Base-by-base conservation (phyloP, 2,329 filamentous ascomycete species). In the Colletotrichum magnum region DNA sequence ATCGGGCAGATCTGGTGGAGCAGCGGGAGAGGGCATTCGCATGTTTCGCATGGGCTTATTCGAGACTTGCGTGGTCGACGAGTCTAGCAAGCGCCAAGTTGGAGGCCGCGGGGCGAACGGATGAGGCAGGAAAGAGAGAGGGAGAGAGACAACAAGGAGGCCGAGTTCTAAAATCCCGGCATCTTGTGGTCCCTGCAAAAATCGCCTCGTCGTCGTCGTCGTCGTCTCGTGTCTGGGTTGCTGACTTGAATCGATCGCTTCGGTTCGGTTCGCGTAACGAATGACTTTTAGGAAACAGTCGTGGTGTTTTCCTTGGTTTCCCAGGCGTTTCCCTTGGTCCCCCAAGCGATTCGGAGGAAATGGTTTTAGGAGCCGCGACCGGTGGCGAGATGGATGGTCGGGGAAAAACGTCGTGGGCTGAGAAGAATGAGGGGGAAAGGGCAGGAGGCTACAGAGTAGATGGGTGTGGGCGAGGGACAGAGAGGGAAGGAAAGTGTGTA, bases 81-180 rank as follows among this genome's bases (percentile, higher is more conserved):
- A 48, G 21, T 54, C 57, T 45, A 58, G 57, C 51, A 47, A 50
- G 52, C 59, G 57, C 54, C n/a, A 60, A 36, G 61, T n/a, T 56
- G 32, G 43, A 59, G 52, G 36, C 18, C 28, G 28, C 15, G 13
- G 62, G 26, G 43, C 39, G 45, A 41, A 52, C 50, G 51, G 47
- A 43, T 26, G 67, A 43, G 32, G 16, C 67, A 67, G 45, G 43
- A 61, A 50, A 57, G 39, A 32, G 15, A 53, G 39, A 58, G 45
- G 45, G 36, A 24, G 7, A 32, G 58, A 50, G 51, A 64, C 16
- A 54, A 54, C 51, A 68, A 58, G 53, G 50, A 53, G 28, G 32
- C 64, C 26, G 58, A 59, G 68, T 45, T 13, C 68, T 70, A 70
- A 53, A 68, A 70, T 69, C 16, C 59, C 64, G 58, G 68, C 68